Base-by-base conservation (phyloP, 768 basidiomycete species). In the Suillus placidus region DNA sequence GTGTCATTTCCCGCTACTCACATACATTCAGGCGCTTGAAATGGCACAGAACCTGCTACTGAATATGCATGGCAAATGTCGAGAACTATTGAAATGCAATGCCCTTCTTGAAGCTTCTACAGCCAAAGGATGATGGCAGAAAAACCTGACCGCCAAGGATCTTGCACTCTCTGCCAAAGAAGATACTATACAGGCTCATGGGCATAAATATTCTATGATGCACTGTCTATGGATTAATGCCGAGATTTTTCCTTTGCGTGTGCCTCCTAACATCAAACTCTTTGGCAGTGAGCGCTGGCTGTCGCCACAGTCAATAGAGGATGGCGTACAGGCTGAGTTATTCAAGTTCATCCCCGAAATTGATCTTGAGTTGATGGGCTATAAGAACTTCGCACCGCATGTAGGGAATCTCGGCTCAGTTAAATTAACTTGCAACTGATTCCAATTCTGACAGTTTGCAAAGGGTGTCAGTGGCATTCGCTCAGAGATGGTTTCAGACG, bases 341-440 rank as follows among this genome's bases (percentile, higher is more conserved):
- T 67, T 60, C 23, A n/a, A 57, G 35, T 67, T 64, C 51, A 60
- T 67, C 14, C 62, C 66, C 3, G 14, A n/a, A 23, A 2, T 45
- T 2, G 20, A 35, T 12, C 56, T 37, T 37, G 32, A 38, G 35
- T 23, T 64, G 35, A 66, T 66, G 62, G 42, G 20, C 6, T 10
- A 60, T 23, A 13, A 57, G 16, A 47, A 12, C 45, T 66, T 66
- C 38, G 38, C 56, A n/a, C 16, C 34, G 3, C 30, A 37, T 26
- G 66, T 66, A 63, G 0, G 66, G 40, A 32, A 18, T 32, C 5
- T 52, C 8, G 30, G 7, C 7, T 32, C 18, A 49, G 1, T 54
- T 30, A 0, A 10, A 18, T 14, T 49, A 12, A 49, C 47, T 49
- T 49, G 40, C 12, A 49, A 54, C 26, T 37, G 4, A 60, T 12